Percentiles rank a stretch among this genome's conserved stretches.
These are phyloP conservation scores for Mycena belliarum DNA, from an alignment of 768 basidiomycete species.

Conservation along the genomic window DNA sequence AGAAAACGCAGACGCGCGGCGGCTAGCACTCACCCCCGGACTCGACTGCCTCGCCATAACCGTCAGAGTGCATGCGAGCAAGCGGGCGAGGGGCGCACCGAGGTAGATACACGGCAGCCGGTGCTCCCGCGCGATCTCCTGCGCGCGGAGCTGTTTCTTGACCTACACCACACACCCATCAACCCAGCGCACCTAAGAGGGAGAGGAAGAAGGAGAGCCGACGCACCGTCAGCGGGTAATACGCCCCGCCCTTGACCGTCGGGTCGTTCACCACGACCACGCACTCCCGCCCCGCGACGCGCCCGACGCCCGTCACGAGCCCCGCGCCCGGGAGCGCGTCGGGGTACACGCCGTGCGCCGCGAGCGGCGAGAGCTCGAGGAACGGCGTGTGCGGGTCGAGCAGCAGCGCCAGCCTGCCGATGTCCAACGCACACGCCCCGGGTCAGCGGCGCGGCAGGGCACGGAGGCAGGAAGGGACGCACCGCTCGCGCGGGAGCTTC, in stretches of 20 bases:
- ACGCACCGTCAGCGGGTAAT: slow-evolving; percentile 79
- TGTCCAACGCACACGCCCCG: not conserved
- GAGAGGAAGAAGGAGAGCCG: too few relatives aligned
- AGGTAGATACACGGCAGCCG: slow-evolving; percentile 89
- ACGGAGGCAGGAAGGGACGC: slow-evolving; percentile 17
- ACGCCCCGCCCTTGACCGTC: slow-evolving; percentile 90
- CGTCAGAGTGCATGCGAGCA: slow-evolving; percentile 11
- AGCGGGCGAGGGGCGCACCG: slow-evolving; percentile 43
- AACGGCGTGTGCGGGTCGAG: slow-evolving; percentile 89
- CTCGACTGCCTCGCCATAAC: slow-evolving; percentile 63
- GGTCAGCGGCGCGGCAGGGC: not conserved
- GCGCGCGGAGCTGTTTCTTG: slow-evolving; percentile 94
- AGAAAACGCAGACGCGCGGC: too few relatives aligned
- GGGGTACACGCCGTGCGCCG: slow-evolving; percentile 85
- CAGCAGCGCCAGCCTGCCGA: slow-evolving; percentile 70
- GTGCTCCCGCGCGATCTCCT: slow-evolving; percentile 93
- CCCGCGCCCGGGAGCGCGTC: slow-evolving; percentile 85
- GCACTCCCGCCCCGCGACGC: slow-evolving; percentile 81
- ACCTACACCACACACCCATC: slow-evolving; percentile 44
- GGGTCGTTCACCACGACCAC: slow-evolving; percentile 94
- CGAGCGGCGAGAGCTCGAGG: slow-evolving; percentile 82
- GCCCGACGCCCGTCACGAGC: slow-evolving; percentile 83
- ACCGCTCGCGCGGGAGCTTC: slow-evolving; percentile 84
- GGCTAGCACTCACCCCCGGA: slow-evolving; percentile 62
- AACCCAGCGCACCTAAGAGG: too few relatives aligned